A percentile compares a stretch with the other conserved stretches of the same genome.
These are phyloP conservation scores for Auricularia heimuer DNA, from an alignment of 768 basidiomycete species.

Conservation along the genomic window DNA sequence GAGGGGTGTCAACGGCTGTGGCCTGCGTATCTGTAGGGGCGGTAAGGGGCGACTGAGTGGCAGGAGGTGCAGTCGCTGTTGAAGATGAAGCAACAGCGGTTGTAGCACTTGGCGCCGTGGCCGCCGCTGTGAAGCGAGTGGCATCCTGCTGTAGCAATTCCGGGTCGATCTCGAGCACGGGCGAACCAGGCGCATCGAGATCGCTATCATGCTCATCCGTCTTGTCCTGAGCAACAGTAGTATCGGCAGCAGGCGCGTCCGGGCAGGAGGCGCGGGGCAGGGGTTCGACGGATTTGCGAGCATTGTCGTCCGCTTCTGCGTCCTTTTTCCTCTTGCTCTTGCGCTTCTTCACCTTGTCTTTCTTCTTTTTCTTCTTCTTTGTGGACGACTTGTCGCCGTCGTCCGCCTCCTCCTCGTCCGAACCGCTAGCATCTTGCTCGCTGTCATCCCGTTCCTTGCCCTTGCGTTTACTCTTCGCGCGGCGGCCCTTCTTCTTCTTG, in stretches of 20 bases:
- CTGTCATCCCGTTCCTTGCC: slow-evolving; percentile 29
- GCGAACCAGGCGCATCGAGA: not conserved
- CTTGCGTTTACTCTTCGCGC: slow-evolving; percentile 8
- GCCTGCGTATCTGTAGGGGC: not conserved
- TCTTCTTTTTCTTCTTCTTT: not conserved
- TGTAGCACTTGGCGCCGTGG: not conserved
- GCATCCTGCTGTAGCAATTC: not conserved
- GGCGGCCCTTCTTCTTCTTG: slow-evolving; percentile 14
- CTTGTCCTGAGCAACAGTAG: not conserved
- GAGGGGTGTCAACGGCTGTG: not conserved
- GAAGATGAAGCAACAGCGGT: slow-evolving; percentile 10
- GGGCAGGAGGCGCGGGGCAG: not conserved
- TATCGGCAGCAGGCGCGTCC: not conserved
- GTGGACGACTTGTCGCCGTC: not conserved
- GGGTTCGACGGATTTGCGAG: not conserved
- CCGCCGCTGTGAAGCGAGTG: not conserved
- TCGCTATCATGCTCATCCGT: too few relatives aligned
- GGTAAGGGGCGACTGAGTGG: too few relatives aligned
- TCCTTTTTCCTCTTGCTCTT: slow-evolving; percentile 24
- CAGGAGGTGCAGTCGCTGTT: not conserved
- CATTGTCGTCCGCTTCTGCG: not conserved
- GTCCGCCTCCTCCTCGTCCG: not conserved
- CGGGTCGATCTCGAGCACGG: not conserved
- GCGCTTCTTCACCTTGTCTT: slow-evolving; percentile 19
- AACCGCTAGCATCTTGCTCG: slow-evolving; percentile 22